phyloP scores from a whole-genome alignment of 2,329 filamentous ascomycete genomes.

The Phaeophleospora eucalypticola region DNA sequence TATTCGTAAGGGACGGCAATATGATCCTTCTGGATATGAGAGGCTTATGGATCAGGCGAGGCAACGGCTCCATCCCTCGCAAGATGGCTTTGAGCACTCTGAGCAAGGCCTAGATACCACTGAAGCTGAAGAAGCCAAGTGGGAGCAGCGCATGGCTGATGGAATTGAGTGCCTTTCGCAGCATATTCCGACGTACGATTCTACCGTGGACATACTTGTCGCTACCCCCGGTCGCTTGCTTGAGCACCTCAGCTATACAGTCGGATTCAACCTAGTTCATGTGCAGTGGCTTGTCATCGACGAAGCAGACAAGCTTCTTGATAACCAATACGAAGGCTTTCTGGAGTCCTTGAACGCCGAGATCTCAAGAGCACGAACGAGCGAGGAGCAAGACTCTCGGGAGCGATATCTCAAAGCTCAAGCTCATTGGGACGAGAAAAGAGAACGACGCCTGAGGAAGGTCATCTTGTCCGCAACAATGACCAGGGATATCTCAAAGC shows the following conservation, averaged over 20 bases:
- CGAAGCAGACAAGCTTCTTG: slow-evolving; percentile 86
- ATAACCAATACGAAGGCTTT: slow-evolving; percentile 52
- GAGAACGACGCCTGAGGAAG: slow-evolving; percentile 60
- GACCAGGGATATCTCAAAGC: slow-evolving; percentile 76
- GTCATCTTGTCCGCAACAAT: slow-evolving; percentile 88
- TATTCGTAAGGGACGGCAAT: slow-evolving; percentile 55
- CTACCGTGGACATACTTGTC: slow-evolving; percentile 81
- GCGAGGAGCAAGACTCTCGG: slow-evolving; percentile 24
- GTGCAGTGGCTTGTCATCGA: slow-evolving; percentile 88
- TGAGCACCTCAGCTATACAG: slow-evolving; percentile 80
- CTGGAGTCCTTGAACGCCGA: slow-evolving; percentile 25
- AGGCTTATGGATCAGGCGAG: slow-evolving; percentile 41
- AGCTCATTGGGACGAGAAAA: slow-evolving; percentile 36
- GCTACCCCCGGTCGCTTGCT: slow-evolving; percentile 89
- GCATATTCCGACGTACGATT: slow-evolving; percentile 62
- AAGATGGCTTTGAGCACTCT: slow-evolving; percentile 35
- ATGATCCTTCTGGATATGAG: slow-evolving; percentile 60
- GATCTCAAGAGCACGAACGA: slow-evolving; percentile 15
- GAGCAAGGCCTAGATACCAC: slow-evolving; percentile 21
- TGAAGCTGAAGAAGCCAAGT: slow-evolving; percentile 15
- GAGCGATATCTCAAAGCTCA: slow-evolving; percentile 23
- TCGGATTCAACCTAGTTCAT: slow-evolving; percentile 72
- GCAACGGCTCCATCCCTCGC: slow-evolving; percentile 32
- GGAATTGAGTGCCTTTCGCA: slow-evolving; percentile 47
- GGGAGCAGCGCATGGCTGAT: slow-evolving; percentile 35